These are phyloP conservation scores for Colletotrichum theobromicola DNA, from an alignment of 2,329 filamentous ascomycete genomes.

Conservation along the genomic window DNA sequence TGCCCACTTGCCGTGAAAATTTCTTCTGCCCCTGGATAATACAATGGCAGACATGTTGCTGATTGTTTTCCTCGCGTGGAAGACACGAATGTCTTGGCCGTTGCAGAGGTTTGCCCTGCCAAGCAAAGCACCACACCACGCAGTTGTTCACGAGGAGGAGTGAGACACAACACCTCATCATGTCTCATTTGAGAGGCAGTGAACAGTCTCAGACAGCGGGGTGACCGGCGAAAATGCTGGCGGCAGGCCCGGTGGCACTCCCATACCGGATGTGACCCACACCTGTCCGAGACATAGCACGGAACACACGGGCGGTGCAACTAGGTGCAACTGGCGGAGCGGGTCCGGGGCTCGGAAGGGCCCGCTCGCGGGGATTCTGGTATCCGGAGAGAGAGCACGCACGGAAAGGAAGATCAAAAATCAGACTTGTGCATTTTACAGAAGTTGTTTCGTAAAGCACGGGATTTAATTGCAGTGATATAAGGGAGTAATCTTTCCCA, in stretches of 20 bases:
- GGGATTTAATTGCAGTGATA: too few relatives aligned
- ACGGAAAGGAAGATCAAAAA: background rate
- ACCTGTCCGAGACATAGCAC: background rate
- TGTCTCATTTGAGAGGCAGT: background rate
- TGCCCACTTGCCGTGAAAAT: background rate
- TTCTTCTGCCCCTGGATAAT: background rate
- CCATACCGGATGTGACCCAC: background rate
- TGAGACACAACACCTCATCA: background rate
- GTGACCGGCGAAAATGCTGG: background rate
- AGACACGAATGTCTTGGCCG: background rate
- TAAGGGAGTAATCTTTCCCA: too few relatives aligned
- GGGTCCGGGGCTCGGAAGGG: background rate
- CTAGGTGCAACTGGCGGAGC: background rate
- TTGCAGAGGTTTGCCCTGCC: background rate
- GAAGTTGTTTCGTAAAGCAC: too few relatives aligned
- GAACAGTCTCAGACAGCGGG: background rate
- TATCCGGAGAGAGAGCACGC: background rate
- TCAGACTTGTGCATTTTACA: too few relatives aligned
- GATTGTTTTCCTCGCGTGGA: background rate
- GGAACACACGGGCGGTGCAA: background rate
- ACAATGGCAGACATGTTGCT: background rate
- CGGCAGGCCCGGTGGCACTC: background rate
- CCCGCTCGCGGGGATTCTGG: rapidly evolving
- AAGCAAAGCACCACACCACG: background rate
- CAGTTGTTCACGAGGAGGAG: background rate